Percentiles rank a stretch among this genome's conserved stretches.
Evolutionary conservation across 2,329 filamentous ascomycete species (phyloP).

Genomic region (Aspergillus arachidicola): DNA sequence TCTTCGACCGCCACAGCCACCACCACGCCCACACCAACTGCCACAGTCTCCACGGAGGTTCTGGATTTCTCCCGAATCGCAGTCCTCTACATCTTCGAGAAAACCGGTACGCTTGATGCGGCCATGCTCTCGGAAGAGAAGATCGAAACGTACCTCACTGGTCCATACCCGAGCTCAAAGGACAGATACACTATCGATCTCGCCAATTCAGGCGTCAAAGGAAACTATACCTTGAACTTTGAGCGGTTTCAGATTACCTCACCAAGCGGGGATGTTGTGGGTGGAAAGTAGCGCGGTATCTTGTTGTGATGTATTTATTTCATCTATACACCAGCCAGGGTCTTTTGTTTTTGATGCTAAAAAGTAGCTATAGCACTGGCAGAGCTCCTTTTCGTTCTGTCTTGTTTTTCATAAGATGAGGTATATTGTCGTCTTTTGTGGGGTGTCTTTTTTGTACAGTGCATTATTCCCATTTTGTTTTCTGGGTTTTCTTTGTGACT

Average conservation of each 20-base stretch:
- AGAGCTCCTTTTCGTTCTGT: not conserved
- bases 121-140: conserved; percentile 32
- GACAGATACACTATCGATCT: conserved; percentile 27
- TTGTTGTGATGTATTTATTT: not conserved
- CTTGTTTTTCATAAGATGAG: too few relatives aligned
- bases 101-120: conserved; percentile 33
- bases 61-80: conserved; percentile 40
- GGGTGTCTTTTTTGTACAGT: not conserved
- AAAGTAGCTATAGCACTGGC: not conserved
- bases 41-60: conserved; percentile 23
- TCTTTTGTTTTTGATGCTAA: not conserved
- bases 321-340: not conserved
- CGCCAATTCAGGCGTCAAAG: conserved; percentile 23
- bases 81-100: conserved; percentile 46
- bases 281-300: conserved; percentile 14
- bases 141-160: conserved; percentile 35
- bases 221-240: conserved; percentile 39
- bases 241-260: conserved; percentile 36
- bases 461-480: not conserved
- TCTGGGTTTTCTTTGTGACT: not conserved
- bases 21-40: conserved; percentile 14
- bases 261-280: conserved; percentile 26
- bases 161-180: conserved; percentile 25
- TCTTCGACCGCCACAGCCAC: conserved; percentile 20
- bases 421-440: not conserved